Conservation (phyloP, 306 rosid species). For the Cicer cuneatum region DNA sequence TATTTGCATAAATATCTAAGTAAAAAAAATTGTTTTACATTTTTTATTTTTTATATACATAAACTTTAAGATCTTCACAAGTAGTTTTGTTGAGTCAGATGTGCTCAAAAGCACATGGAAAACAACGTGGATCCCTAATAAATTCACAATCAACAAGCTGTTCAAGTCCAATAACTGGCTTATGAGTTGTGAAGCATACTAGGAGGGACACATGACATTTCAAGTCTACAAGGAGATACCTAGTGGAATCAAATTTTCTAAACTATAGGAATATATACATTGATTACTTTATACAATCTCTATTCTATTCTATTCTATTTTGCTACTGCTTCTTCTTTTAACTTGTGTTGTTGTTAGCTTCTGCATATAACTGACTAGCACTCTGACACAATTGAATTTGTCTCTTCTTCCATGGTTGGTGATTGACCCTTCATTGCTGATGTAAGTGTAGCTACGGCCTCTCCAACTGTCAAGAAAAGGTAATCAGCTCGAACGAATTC, state of each 20-base stretch:
- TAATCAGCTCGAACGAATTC: conserved; percentile 53
- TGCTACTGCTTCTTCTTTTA: neutral
- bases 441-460: conserved; percentile 74
- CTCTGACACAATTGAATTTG: conserved; percentile 14
- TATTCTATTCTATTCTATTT: conserved; percentile 18
- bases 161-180: too few species aligned
- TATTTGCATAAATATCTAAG: too few species aligned
- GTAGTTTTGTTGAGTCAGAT: conserved; percentile 31
- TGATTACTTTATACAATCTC: conserved; percentile 16
- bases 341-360: neutral
- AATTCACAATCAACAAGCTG: too few species aligned
- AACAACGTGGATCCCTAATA: too few species aligned
- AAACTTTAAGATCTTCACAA: conserved; percentile 15
- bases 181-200: neutral
- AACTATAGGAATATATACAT: conserved; percentile 19
- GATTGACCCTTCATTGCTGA: conserved; percentile 51
- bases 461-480: conserved; percentile 78
- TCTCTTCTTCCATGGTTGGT: conserved; percentile 40
- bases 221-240: conserved; percentile 24
- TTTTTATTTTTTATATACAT: neutral
- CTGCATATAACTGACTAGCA: neutral
- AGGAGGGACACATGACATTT: neutral
- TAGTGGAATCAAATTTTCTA: neutral
- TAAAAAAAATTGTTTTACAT: too few species aligned
- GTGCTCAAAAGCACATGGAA: conserved; percentile 15